Conservation (phyloP, 73 alveolate species). For the Paramecium octaurelia region DNA sequence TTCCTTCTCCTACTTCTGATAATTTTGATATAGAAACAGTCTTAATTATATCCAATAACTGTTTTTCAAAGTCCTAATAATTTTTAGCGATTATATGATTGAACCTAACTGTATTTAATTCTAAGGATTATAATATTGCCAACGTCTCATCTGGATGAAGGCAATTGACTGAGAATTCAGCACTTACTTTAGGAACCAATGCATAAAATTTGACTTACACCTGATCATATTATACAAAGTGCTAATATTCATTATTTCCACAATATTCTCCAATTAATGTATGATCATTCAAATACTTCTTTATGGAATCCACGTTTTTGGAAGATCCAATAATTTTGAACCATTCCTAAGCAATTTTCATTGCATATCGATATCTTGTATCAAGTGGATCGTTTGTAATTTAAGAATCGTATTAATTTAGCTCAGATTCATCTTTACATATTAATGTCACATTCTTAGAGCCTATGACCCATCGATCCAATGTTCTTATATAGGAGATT, state of each 20-base stretch:
- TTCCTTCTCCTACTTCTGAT: neutral
- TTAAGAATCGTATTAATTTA: neutral
- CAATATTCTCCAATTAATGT: conserved; percentile 25
- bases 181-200: neutral
- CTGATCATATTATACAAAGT: neutral
- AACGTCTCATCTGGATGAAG: neutral
- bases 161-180: neutral
- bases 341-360: neutral
- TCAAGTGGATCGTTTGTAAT: neutral
- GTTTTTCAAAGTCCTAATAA: neutral
- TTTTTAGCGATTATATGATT: neutral
- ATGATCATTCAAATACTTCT: neutral
- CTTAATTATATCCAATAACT: neutral
- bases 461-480: neutral
- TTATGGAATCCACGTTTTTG: neutral
- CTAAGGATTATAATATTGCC: neutral
- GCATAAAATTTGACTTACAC: neutral
- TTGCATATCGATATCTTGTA: neutral
- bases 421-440: neutral
- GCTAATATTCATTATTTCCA: conserved; percentile 8
- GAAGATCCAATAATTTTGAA: neutral
- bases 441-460: neutral
- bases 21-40: neutral
- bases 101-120: neutral
- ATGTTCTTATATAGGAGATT: neutral